Evolutionary conservation across 257 asterid genomes (phyloP).

Genomic region (Petrea volubilis): DNA sequence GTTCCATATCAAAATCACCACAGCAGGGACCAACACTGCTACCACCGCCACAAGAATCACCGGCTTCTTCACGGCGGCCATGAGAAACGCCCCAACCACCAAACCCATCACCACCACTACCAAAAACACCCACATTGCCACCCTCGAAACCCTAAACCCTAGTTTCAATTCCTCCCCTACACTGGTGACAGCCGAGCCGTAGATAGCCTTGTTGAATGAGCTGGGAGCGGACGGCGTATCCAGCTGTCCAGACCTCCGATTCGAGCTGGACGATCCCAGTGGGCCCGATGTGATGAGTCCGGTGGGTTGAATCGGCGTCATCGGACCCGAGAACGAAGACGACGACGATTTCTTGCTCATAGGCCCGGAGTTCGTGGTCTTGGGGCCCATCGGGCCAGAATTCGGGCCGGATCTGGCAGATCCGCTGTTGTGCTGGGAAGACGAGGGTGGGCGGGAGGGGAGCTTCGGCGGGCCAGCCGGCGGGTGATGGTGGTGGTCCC

Average conservation of each 20-base stretch:
- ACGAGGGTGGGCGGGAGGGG: conserved; percentile 56
- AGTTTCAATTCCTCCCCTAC: conserved; percentile 53
- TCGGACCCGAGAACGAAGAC: conserved; percentile 81
- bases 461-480: conserved; percentile 48
- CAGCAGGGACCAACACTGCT: conserved; percentile 45
- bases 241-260: conserved; percentile 69
- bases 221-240: conserved; percentile 45
- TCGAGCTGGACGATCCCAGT: conserved; percentile 45
- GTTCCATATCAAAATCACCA: conserved; percentile 62
- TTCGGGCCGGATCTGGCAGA: conserved; percentile 88
- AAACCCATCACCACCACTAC: conserved; percentile 80
- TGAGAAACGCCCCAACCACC: conserved; percentile 77
- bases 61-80: conserved; percentile 78
- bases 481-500: conserved; percentile 56
- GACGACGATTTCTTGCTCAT: conserved; percentile 67
- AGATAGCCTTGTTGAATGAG: conserved; percentile 50
- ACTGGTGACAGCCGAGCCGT: conserved; percentile 80
- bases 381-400: conserved; percentile 61
- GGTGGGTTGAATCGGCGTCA: conserved; percentile 86
- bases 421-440: conserved; percentile 75
- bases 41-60: conserved; percentile 63
- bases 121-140: conserved; percentile 81
- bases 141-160: conserved; percentile 80
- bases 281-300: conserved; percentile 86
- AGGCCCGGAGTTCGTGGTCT: conserved; percentile 62